phyloP scores from a whole-genome alignment of 2,329 filamentous ascomycete genomes.

The Neocucurbitaria cava region DNA sequence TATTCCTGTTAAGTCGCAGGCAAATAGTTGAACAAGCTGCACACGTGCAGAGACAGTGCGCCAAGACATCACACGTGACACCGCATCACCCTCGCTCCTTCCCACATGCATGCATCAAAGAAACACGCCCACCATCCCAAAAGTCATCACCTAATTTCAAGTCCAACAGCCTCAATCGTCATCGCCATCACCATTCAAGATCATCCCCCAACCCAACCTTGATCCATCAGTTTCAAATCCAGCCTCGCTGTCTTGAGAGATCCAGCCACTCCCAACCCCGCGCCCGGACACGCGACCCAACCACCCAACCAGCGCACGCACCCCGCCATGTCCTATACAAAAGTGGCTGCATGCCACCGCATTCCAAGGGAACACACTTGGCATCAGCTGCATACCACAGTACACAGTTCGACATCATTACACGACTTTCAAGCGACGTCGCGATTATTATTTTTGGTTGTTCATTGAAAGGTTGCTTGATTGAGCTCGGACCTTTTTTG shows the following conservation, averaged over 20 bases:
- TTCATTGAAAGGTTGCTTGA: too few species aligned
- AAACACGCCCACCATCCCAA: neutral
- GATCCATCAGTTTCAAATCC: conserved; percentile 21
- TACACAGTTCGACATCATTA: too few species aligned
- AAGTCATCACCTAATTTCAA: neutral
- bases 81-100: neutral
- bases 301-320: conserved; percentile 27
- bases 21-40: too few species aligned
- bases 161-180: conserved; percentile 2
- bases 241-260: conserved; percentile 17
- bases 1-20: too few species aligned
- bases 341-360: conserved; percentile 33
- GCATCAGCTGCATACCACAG: conserved; percentile 24
- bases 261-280: conserved; percentile 20
- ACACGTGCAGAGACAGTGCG: conserved; percentile 6
- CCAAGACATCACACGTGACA: conserved; percentile 16
- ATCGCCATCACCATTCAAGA: neutral
- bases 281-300: conserved; percentile 26
- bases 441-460: too few species aligned
- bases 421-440: too few species aligned
- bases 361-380: conserved; percentile 10
- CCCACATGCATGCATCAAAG: neutral
- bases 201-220: neutral
- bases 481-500: conserved; percentile 9
- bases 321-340: conserved; percentile 37